Conservation (phyloP, 148 eudicot species). For the Hydrangea macrophylla region DNA sequence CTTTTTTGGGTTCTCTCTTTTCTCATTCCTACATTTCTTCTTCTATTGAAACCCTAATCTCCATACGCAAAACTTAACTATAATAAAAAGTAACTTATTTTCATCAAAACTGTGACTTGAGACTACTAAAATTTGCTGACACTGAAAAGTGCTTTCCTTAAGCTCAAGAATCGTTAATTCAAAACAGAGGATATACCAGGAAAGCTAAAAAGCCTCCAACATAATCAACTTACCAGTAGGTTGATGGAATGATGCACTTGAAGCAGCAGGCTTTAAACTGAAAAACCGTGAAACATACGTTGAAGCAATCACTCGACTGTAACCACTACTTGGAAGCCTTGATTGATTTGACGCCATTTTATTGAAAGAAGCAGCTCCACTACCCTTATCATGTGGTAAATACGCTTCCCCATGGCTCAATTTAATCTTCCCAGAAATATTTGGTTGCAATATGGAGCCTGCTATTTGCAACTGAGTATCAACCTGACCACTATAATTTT, state of each 20-base stretch:
- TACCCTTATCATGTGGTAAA: constrained; percentile 95
- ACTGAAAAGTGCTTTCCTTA: neutral
- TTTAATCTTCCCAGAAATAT: constrained; percentile 92
- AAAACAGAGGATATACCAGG: neutral
- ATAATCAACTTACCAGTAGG: constrained; percentile 53
- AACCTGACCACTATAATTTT: constrained; percentile 82
- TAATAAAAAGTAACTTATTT: too few relatives aligned
- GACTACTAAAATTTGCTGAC: too few relatives aligned
- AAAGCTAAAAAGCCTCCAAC: neutral
- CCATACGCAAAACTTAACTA: too few relatives aligned
- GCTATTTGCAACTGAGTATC: constrained; percentile 90
- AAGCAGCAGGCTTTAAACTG: constrained; percentile 69
- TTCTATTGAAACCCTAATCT: too few relatives aligned
- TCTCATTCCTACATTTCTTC: too few relatives aligned
- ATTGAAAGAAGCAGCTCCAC: constrained; percentile 81
- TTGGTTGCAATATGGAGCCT: constrained; percentile 94
- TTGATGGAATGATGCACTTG: constrained; percentile 43
- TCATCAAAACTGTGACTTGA: neutral
- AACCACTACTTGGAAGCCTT: constrained; percentile 52
- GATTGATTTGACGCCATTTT: constrained; percentile 60
- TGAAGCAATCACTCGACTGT: constrained; percentile 82
- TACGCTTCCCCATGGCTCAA: constrained; percentile 95
- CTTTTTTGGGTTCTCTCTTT: too few relatives aligned
- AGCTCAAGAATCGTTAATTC: too few relatives aligned
- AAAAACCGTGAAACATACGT: constrained; percentile 91